A percentile compares a stretch with the other conserved stretches of the same genome.
phyloP scores from a whole-genome alignment of 208 protist genomes.

The Porcisia deanei region DNA sequence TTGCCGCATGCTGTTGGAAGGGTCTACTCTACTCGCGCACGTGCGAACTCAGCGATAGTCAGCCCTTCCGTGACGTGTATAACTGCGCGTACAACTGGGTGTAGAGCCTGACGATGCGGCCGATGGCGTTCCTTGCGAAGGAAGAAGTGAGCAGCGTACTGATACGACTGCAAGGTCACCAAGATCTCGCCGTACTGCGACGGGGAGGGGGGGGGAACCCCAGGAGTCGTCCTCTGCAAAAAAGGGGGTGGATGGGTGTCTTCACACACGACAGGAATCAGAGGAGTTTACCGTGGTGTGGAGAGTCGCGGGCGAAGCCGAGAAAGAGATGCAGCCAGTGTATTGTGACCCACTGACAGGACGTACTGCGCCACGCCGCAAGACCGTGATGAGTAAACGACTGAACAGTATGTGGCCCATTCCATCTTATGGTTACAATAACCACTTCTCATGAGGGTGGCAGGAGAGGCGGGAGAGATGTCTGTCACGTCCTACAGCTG shows the following conservation, averaged over 20 bases:
- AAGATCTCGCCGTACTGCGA: neutral
- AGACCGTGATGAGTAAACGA: neutral
- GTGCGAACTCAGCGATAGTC: neutral
- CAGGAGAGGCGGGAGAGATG: neutral
- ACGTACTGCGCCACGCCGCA: neutral
- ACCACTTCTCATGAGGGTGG: neutral
- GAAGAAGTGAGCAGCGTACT: neutral
- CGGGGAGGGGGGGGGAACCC: neutral
- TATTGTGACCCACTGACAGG: neutral
- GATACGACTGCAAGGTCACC: neutral
- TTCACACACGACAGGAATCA: neutral
- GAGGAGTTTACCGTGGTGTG: neutral
- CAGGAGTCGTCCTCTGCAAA: neutral
- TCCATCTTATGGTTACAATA: neutral
- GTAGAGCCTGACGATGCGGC: neutral
- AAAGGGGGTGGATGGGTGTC: no score
- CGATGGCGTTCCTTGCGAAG: neutral
- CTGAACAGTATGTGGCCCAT: neutral
- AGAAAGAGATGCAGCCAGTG: neutral
- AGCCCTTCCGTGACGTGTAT: neutral
- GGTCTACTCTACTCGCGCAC: neutral
- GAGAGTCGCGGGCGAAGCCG: neutral
- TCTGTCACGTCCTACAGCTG: neutral
- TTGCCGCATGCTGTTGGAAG: neutral
- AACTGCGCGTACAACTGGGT: neutral